Evolutionary conservation across 2,329 filamentous ascomycete species (phyloP), one percentile per base, ranked within the genome.

Genomic region (Diaporthe amygdali): DNA sequence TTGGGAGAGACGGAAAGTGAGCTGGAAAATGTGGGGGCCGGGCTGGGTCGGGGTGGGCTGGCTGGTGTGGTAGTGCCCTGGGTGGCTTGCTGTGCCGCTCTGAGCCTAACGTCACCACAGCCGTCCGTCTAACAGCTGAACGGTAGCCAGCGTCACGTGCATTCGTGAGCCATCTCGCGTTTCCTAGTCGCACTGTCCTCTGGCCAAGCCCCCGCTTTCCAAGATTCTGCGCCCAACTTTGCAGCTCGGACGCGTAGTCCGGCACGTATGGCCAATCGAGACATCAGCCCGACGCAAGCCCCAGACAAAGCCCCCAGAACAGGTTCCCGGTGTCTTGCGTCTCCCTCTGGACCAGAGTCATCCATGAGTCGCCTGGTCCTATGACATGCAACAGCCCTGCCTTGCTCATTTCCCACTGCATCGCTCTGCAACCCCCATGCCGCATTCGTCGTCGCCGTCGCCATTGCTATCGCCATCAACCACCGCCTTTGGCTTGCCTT

Each of bases 221-320:
- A 41, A 41, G 46, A 51, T 34, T 30, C 46, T 7, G 47, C 63
- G 32, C 17, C 32, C 63, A 56, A 27, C 55, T 37, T 41, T 64
- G 46, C 54, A 66, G 44, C 34, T 68, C 30, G 55, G 70, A 72
- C 70, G 70, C 70, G 70, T 70, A 69, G 44, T 39, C 49, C 66
- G 44, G 51, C 67, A 72, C 70, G 61, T 49, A n/a, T 34, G 44
- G 49, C 68, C 71, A 72, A 72, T 72, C 47, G 68, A 52, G 63
- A 52, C 56, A 47, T 39, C 71, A 68, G 66, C 25, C 51, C 68
- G 55, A 47, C 59, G 39, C 49, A 61, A 44, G 47, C 63, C 59
- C 68, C 39, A 64, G 59, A 64, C 59, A 64, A 64, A 64, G 44
- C 47, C 47, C 59, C 8, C 41, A 47, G 47, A 49, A 49, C 61